Percentiles rank a stretch among this genome's conserved stretches.
phyloP scores from a whole-genome alignment of 1,284 basidiomycete species.

The Austroboletus niveus region DNA sequence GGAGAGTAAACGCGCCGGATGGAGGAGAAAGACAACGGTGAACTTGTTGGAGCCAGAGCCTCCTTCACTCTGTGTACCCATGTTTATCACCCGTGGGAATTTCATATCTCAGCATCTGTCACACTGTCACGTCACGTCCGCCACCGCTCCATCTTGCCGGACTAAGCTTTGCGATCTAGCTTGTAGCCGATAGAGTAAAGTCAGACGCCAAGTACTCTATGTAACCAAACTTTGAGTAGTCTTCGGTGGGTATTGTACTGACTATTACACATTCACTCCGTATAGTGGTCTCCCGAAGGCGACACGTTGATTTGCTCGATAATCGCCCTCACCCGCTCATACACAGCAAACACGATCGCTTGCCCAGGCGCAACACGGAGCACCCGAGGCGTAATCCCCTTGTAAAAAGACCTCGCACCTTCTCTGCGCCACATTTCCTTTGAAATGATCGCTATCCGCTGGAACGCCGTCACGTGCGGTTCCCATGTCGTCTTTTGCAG shows the following conservation, averaged over 20 bases:
- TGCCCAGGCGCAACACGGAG: conserved; percentile 95
- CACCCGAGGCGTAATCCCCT: conserved; percentile 96
- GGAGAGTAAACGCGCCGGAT: conserved; percentile 29
- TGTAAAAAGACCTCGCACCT: conserved; percentile 89
- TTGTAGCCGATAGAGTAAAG: too few species aligned
- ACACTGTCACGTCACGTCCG: conserved; percentile 15
- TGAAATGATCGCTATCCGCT: conserved; percentile 80
- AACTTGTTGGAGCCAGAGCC: conserved; percentile 12
- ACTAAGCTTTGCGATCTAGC: too few species aligned
- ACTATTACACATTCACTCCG: conserved; percentile 45
- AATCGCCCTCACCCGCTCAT: conserved; percentile 75
- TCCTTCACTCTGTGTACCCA: conserved; percentile 28
- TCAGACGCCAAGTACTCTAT: too few species aligned
- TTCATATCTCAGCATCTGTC: conserved; percentile 34
- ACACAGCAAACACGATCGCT: conserved; percentile 88
- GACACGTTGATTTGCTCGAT: conserved; percentile 71
- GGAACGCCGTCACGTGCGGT: conserved; percentile 75
- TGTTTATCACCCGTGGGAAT: conserved; percentile 35
- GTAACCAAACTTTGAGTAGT: too few species aligned
- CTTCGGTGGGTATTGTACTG: not conserved
- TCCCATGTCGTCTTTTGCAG: conserved; percentile 82
- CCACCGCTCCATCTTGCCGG: too few species aligned
- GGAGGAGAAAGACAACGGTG: conserved; percentile 23
- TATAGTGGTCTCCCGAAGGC: conserved; percentile 58
- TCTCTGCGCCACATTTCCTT: conserved; percentile 93